Percentiles rank a stretch among this genome's conserved stretches.
Conservation (phyloP, 257 asterid genomes). For the Henckelia pumila region DNA sequence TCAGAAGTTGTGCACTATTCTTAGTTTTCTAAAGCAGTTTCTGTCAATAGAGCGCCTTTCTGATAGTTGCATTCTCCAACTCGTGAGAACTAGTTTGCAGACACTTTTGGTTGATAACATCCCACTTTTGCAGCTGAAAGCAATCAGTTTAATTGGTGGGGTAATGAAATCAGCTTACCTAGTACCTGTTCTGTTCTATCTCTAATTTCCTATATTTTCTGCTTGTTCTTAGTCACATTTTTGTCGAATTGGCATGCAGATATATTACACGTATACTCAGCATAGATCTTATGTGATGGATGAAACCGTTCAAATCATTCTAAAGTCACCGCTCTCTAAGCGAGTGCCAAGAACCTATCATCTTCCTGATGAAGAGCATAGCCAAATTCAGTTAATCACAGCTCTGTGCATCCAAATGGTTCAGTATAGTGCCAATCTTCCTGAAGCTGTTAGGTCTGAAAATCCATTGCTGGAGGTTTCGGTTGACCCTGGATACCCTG, state of each 20-base stretch:
- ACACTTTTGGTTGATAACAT: slow-evolving; percentile 86
- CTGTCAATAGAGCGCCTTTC: slow-evolving; percentile 83
- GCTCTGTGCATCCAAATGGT: slow-evolving; percentile 83
- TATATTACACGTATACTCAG: slow-evolving; percentile 63
- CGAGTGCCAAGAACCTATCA: slow-evolving; percentile 87
- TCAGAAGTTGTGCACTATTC: slow-evolving; percentile 91
- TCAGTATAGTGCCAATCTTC: slow-evolving; percentile 89
- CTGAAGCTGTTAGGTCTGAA: slow-evolving; percentile 65
- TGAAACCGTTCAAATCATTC: slow-evolving; percentile 82
- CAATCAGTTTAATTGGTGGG: slow-evolving; percentile 89
- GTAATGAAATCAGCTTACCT: slow-evolving; percentile 47
- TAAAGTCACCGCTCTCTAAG: slow-evolving; percentile 86
- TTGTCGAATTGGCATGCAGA: slow-evolving; percentile 44
- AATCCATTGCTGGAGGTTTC: slow-evolving; percentile 64
- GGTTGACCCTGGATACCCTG: slow-evolving; percentile 69
- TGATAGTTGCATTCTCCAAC: slow-evolving; percentile 94
- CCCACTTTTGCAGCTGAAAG: slow-evolving; percentile 93
- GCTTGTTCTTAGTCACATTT: slow-evolving; percentile 29
- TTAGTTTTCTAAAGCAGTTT: slow-evolving; percentile 79
- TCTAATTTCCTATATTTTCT: slow-evolving; percentile 22
- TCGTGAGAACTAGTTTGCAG: slow-evolving; percentile 84
- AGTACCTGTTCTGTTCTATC: slow-evolving; percentile 27
- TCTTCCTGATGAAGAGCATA: slow-evolving; percentile 96
- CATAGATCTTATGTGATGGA: slow-evolving; percentile 93
- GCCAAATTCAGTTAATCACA: slow-evolving; percentile 87